A percentile compares a stretch with the other conserved stretches of the same genome.
Conservation (phyloP, 306 rosid species). For the Luffa acutangula region DNA sequence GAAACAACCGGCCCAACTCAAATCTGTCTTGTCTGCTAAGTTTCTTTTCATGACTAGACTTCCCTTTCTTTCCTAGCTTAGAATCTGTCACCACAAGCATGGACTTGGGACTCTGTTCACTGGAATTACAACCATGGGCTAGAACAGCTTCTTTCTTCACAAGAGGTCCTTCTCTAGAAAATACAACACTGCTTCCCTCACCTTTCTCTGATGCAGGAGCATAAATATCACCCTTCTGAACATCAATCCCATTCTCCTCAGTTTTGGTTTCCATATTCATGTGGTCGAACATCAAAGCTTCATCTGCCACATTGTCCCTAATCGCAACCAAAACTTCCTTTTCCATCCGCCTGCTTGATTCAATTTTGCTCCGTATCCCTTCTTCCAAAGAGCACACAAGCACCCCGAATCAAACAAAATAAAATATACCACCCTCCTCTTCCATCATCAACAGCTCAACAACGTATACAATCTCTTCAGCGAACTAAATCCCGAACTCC, state of each 20-base stretch:
- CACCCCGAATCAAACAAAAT: constrained; percentile 2
- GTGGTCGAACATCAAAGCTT: constrained; percentile 16
- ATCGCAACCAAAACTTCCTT: background rate
- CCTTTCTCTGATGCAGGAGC: constrained; percentile 29
- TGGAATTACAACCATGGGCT: constrained; percentile 29
- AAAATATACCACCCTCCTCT: background rate
- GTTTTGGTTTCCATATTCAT: constrained; percentile 31
- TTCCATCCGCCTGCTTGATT: background rate
- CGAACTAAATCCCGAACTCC: background rate
- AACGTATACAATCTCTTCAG: background rate
- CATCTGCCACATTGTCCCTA: constrained; percentile 10
- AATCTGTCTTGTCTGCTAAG: constrained; percentile 60
- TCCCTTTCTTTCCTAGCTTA: constrained; percentile 33
- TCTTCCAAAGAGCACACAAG: constrained; percentile 7
- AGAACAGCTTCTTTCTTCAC: constrained; percentile 32
- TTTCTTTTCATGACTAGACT: constrained; percentile 40
- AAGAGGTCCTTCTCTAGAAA: constrained; percentile 44
- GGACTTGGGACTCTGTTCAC: constrained; percentile 42
- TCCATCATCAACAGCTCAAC: background rate
- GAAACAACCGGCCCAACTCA: constrained; percentile 72
- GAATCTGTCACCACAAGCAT: constrained; percentile 21
- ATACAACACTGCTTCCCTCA: constrained; percentile 45
- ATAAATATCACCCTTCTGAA: constrained; percentile 29
- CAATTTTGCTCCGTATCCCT: constrained; percentile 1
- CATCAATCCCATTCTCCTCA: constrained; percentile 23